A percentile compares a stretch with the other conserved stretches of the same genome.
These are phyloP conservation scores for Pseudogymnoascus sp. DNA, from an alignment of 2,329 filamentous ascomycete genomes.

Conservation along the genomic window DNA sequence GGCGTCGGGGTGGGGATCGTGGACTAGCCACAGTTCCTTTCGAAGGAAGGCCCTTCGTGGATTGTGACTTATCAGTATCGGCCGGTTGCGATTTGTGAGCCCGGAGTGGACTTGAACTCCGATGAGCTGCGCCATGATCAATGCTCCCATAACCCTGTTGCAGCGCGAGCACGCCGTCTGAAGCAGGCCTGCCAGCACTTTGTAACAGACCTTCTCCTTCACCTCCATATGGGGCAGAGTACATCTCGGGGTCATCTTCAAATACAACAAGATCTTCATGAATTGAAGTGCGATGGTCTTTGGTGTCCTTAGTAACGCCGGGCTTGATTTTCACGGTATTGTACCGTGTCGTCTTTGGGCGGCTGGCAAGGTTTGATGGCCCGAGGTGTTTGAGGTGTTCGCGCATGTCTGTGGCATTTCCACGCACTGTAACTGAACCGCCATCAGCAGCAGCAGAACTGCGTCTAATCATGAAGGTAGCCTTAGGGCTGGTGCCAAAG, in stretches of 20 bases:
- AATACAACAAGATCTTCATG: slow-evolving; percentile 8
- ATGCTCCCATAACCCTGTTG: slow-evolving; percentile 45
- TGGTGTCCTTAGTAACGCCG: slow-evolving; percentile 20
- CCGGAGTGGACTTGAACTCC: background rate
- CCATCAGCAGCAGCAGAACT: slow-evolving; percentile 48
- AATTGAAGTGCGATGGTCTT: background rate
- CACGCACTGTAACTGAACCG: slow-evolving; percentile 46
- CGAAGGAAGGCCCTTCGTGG: background rate
- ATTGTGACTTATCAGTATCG: background rate
- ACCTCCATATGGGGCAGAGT: slow-evolving; percentile 37
- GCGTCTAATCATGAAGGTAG: slow-evolving; percentile 52
- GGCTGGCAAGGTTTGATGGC: slow-evolving; percentile 57
- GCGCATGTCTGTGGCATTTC: slow-evolving; percentile 53
- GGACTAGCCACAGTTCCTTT: background rate
- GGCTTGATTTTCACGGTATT: slow-evolving; percentile 61
- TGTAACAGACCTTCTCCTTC: slow-evolving; percentile 45
- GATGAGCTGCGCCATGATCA: background rate
- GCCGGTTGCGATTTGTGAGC: background rate
- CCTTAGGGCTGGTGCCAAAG: slow-evolving; percentile 28
- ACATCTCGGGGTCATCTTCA: slow-evolving; percentile 22
- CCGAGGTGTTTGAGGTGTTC: slow-evolving; percentile 57
- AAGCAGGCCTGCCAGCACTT: slow-evolving; percentile 47
- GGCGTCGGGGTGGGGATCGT: background rate
- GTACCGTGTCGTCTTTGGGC: slow-evolving; percentile 52
- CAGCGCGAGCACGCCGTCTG: slow-evolving; percentile 56